phyloP scores from a whole-genome alignment of 129 eudicot species.

The Escallonia rubra region DNA sequence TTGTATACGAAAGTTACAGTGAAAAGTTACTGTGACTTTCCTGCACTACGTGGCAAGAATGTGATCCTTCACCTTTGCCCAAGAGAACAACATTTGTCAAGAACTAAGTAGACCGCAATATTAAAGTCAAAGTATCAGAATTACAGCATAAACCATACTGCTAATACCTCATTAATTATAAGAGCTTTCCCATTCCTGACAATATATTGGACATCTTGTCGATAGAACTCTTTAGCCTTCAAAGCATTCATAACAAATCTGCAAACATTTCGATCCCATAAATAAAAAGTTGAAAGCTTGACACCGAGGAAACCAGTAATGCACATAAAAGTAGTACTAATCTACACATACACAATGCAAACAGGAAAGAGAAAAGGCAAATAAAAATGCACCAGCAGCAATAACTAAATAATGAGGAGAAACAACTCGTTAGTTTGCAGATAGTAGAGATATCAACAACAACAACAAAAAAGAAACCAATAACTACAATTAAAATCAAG shows the following conservation, averaged over 20 bases:
- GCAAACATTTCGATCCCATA: conserved; percentile 16
- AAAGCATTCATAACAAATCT: conserved; percentile 96
- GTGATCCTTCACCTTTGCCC: too few species aligned
- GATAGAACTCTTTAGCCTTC: conserved; percentile 95
- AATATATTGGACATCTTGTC: conserved; percentile 91
- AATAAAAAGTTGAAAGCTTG: neutral
- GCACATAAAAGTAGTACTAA: neutral
- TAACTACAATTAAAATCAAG: neutral
- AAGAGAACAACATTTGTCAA: too few species aligned
- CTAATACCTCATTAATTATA: conserved; percentile 80
- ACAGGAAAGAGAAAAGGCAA: too few species aligned
- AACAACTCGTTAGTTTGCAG: too few species aligned
- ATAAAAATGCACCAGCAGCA: too few species aligned
- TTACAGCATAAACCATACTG: neutral
- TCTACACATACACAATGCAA: too few species aligned
- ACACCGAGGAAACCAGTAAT: neutral
- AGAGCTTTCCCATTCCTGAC: conserved; percentile 87
- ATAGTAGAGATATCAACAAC: neutral
- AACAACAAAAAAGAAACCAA: neutral
- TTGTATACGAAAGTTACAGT: too few species aligned
- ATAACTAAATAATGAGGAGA: too few species aligned
- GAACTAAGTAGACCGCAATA: too few species aligned
- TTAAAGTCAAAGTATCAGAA: neutral
- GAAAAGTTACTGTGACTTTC: too few species aligned
- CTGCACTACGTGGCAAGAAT: too few species aligned